Evolutionary conservation across 306 rosid genomes (phyloP).

Genomic region (Cicer yamashitae): DNA sequence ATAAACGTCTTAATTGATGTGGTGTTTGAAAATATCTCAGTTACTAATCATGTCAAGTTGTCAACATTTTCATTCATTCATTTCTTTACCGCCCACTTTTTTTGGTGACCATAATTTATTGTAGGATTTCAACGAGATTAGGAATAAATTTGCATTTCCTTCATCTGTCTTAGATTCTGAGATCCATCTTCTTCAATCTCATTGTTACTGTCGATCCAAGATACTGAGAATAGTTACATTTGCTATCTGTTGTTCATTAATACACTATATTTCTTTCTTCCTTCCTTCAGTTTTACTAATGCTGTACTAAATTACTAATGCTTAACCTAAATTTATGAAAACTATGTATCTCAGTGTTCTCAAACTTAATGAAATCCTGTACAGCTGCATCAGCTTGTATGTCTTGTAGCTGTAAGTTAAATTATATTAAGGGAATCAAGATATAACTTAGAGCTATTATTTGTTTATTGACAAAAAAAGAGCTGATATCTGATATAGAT

Average conservation of each 20-base stretch:
- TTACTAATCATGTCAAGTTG: slow-evolving; percentile 27
- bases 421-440: slow-evolving; percentile 34
- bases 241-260: slow-evolving; percentile 6
- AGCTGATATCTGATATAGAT: slow-evolving; percentile 34
- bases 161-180: slow-evolving; percentile 18
- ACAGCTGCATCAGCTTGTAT: slow-evolving; percentile 32
- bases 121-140: slow-evolving; percentile 5
- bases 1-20: slow-evolving; percentile 22
- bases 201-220: slow-evolving; percentile 10
- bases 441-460: slow-evolving; percentile 9
- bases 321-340: slow-evolving; percentile 6
- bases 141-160: slow-evolving; percentile 25
- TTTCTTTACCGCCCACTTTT: background rate
- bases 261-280: slow-evolving; percentile 25
- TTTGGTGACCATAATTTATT: slow-evolving; percentile 18
- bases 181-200: slow-evolving; percentile 14
- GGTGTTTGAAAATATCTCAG: slow-evolving; percentile 34
- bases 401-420: slow-evolving; percentile 18
- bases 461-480: slow-evolving; percentile 2
- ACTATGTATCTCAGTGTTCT: slow-evolving; percentile 3
- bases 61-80: slow-evolving; percentile 11
- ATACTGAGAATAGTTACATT: slow-evolving; percentile 15
- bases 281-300: background rate
- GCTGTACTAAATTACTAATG: background rate
- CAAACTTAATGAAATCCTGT: slow-evolving; percentile 24